A percentile compares a stretch with the other conserved stretches of the same genome.
Conservation (phyloP, 2,329 filamentous ascomycete species). For the Clarireedia monteithiana region DNA sequence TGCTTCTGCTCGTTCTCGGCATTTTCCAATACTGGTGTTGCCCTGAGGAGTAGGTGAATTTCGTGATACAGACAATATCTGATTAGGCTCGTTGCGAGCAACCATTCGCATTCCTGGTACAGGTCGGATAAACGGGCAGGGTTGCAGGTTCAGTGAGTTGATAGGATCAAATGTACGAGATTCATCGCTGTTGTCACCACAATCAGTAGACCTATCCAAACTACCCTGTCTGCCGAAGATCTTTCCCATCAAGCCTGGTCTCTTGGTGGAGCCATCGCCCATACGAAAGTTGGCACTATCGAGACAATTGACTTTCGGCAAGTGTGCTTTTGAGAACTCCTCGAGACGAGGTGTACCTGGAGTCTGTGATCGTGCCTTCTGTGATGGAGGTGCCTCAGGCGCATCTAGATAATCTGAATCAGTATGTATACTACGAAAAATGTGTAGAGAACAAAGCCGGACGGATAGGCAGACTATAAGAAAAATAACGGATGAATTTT, state of each 20-base stretch:
- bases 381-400: background rate
- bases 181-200: constrained; percentile 4
- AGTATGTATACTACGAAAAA: background rate
- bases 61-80: background rate
- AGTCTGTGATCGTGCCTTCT: background rate
- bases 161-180: constrained; percentile 6
- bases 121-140: constrained; percentile 4
- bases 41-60: background rate
- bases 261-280: background rate
- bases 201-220: background rate
- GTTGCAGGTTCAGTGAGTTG: background rate
- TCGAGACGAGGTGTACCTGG: background rate
- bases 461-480: no score
- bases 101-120: background rate
- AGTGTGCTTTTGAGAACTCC: background rate
- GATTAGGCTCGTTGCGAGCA: background rate
- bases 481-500: no score
- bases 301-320: background rate
- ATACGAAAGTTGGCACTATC: background rate
- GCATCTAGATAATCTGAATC: background rate
- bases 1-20: background rate
- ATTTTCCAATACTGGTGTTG: background rate
- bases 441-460: background rate
- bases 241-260: background rate
- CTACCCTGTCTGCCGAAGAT: background rate